These are phyloP conservation scores for Lizonia empirigonia DNA, from an alignment of 2,329 filamentous ascomycete genomes.

Conservation along the genomic window DNA sequence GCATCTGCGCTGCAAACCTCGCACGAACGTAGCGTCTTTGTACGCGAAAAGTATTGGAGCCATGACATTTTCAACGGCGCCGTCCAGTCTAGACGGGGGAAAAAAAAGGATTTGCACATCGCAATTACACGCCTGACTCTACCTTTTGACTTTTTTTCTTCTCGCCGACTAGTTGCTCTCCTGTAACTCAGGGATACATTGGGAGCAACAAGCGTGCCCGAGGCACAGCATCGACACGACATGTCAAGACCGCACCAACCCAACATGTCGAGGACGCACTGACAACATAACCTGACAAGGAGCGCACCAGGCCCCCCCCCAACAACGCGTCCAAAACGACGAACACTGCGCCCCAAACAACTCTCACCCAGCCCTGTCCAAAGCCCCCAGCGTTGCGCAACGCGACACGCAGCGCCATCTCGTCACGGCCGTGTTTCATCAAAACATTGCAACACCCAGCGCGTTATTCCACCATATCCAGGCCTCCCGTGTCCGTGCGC, in stretches of 20 bases:
- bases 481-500: slow-evolving; percentile 2
- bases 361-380: not conserved
- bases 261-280: too few relatives aligned
- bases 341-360: not conserved
- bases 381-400: slow-evolving; percentile 3
- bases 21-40: slow-evolving; percentile 6
- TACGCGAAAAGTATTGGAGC: slow-evolving; percentile 8
- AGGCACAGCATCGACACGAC: not conserved
- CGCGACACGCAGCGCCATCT: not conserved
- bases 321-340: slow-evolving; percentile 1
- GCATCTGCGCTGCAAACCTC: slow-evolving; percentile 3
- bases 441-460: slow-evolving; percentile 8
- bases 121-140: slow-evolving; percentile 10
- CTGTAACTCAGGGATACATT: too few relatives aligned
- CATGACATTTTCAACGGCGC: not conserved
- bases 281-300: not conserved
- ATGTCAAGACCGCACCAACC: too few relatives aligned
- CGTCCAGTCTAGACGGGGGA: slow-evolving; percentile 3
- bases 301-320: not conserved
- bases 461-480: not conserved
- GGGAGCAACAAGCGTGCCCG: slow-evolving; percentile 3
- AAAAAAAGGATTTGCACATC: slow-evolving; percentile 10
- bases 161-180: too few relatives aligned
- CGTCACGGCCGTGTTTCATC: not conserved
- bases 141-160: too few relatives aligned